Conservation (phyloP, 169 alveolate genomes). For the Perkinsus marinus region DNA sequence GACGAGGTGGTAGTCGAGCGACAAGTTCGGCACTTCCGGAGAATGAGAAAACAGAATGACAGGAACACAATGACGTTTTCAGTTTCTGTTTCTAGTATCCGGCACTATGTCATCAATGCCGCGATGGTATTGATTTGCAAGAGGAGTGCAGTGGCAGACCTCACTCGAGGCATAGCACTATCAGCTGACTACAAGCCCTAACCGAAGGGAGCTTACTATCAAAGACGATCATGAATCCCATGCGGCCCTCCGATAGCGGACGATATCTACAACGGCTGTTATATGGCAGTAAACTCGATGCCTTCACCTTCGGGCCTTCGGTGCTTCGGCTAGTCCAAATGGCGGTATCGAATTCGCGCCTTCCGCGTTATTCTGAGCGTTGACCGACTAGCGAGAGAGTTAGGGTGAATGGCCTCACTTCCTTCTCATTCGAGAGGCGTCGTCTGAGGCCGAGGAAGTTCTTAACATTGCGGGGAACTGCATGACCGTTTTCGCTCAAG, state of each 20-base stretch:
- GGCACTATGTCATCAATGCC: too few relatives aligned
- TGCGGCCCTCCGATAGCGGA: background rate
- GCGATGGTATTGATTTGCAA: too few relatives aligned
- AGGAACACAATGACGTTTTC: too few relatives aligned
- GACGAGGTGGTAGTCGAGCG: too few relatives aligned
- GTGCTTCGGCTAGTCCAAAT: background rate
- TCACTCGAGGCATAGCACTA: too few relatives aligned
- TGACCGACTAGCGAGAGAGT: too few relatives aligned
- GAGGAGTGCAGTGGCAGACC: too few relatives aligned
- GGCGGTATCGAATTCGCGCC: background rate
- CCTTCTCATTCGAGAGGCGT: background rate
- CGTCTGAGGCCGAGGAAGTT: background rate
- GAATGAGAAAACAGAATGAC: too few relatives aligned
- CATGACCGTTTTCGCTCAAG: background rate
- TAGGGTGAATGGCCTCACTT: background rate
- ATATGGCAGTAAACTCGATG: background rate
- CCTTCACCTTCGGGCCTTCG: background rate
- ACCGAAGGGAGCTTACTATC: background rate
- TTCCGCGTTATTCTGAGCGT: too few relatives aligned
- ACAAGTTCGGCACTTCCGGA: too few relatives aligned
- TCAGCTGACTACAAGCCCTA: too few relatives aligned
- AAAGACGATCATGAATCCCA: conserved; percentile 5
- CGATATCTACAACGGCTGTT: background rate
- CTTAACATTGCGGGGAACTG: background rate
- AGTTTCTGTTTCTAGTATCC: too few relatives aligned